Evolutionary conservation across 2,329 filamentous ascomycete genomes (phyloP), one percentile per base, ranked within the genome.

Genomic region (Stagonosporopsis vannaccii): DNA sequence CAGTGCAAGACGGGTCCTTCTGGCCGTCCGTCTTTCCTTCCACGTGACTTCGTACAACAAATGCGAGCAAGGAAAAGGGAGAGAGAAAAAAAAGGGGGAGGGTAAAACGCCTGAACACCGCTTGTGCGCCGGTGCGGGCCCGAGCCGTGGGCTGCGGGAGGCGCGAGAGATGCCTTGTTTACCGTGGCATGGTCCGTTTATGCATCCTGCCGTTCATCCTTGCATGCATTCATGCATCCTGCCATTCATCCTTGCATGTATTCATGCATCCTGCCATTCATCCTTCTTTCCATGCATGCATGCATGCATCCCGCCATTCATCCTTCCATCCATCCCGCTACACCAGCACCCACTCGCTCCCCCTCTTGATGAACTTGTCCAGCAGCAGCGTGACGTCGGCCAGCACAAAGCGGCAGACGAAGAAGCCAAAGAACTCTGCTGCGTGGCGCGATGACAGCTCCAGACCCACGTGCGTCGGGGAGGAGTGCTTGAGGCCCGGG

Each of bases 361-460:
- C 93, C 63, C 93, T 87, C 82, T 99, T 99, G 75, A 99, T 89
- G 71, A 95, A 98, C 75, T 98, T 99, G 76, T 99, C 95, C 66
- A 99, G 81, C 80, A 99, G 82, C 72, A 95, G 76, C 35, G 87
- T 85, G 59, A 99, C 79, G 75, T 99, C 95, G 4, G 87, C 83
- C 58, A 99, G 81, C n/a, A 93, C 92, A 74, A 99, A 99, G 17
- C 95, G 89, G 77, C 94, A 97, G 25, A 99, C 85, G 75, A 95
- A 98, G 77, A 99, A 97, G 15, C 90, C 93, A 75, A 99, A 99
- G 77, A 99, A 99, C 77, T 99, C 95, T 30, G 94, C 91, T 7
- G 94, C 95, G 75, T 97, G 94, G 36, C 94, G 87, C 32, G 92
- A 92, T 73, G 92, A 95, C 36, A 99, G 84, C 78, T 99, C 95